Percentiles rank a stretch among this genome's conserved stretches.
Evolutionary conservation across 495 filamentous ascomycete species (phyloP).

Genomic region (Glarea lozoyensis): DNA sequence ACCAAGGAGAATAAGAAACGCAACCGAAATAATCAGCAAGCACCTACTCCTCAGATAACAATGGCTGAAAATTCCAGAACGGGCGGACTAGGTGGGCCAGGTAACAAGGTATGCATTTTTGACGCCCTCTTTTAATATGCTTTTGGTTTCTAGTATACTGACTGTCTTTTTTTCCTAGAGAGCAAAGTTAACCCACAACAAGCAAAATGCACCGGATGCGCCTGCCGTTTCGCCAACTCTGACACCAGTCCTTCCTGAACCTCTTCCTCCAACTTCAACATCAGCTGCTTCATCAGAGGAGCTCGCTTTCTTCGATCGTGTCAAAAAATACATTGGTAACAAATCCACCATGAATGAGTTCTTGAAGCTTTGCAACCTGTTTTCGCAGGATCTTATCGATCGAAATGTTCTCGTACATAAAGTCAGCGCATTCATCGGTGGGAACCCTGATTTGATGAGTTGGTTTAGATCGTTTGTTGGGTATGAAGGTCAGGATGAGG

Average conservation of each 20-base stretch:
- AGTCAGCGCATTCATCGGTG: slow-evolving; percentile 76
- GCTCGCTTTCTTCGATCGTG: slow-evolving; percentile 86
- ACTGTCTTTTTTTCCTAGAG: slow-evolving; percentile 23
- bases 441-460: slow-evolving; percentile 75
- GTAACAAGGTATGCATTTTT: slow-evolving; percentile 34
- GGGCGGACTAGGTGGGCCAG: slow-evolving; percentile 2
- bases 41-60: slow-evolving; percentile 1
- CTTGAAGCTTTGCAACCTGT: slow-evolving; percentile 90
- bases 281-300: slow-evolving; percentile 61
- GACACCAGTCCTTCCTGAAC: slow-evolving; percentile 77
- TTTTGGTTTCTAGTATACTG: neutral
- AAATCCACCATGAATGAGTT: slow-evolving; percentile 89
- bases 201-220: slow-evolving; percentile 52
- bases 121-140: neutral
- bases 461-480: slow-evolving; percentile 76
- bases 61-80: slow-evolving; percentile 5
- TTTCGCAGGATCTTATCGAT: slow-evolving; percentile 82
- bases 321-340: slow-evolving; percentile 93
- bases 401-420: slow-evolving; percentile 71
- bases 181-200: slow-evolving; percentile 53
- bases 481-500: slow-evolving; percentile 60
- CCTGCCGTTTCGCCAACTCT: slow-evolving; percentile 77
- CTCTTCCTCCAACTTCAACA: slow-evolving; percentile 64
- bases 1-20: slow-evolving; percentile 76
- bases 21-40: slow-evolving; percentile 22